phyloP scores from a whole-genome alignment of 345 rosid genomes.

The Passiflora organensis region DNA sequence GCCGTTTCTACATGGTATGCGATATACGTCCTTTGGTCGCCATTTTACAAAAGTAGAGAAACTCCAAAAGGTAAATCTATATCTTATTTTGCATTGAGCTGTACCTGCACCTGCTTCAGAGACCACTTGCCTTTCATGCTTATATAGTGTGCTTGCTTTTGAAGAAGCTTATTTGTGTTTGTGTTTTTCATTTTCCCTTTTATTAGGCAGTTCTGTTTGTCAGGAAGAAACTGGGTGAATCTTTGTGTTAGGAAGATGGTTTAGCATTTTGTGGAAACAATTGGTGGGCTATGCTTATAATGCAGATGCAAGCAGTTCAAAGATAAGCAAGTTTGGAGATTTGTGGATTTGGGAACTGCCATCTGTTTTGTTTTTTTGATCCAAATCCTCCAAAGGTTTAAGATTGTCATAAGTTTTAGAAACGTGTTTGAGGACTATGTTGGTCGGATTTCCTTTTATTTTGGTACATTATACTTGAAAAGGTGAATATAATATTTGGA shows the following conservation, averaged over 20 bases:
- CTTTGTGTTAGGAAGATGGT: too few species aligned
- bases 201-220: too few species aligned
- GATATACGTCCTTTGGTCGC: constrained; percentile 90
- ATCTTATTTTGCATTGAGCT: neutral
- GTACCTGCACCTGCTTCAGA: too few species aligned
- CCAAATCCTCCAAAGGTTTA: neutral
- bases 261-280: too few species aligned
- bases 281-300: neutral
- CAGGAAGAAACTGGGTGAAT: too few species aligned
- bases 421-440: too few species aligned
- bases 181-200: too few species aligned
- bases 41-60: constrained; percentile 86
- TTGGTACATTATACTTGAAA: too few species aligned
- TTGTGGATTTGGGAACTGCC: neutral
- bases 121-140: neutral
- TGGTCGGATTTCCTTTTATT: too few species aligned
- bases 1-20: constrained; percentile 73
- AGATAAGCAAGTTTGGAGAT: neutral
- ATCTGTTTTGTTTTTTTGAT: neutral
- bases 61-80: constrained; percentile 64
- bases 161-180: neutral
- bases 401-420: too few species aligned
- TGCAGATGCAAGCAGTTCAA: neutral
- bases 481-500: too few species aligned
- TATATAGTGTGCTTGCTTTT: neutral